Base-by-base conservation (phyloP, 257 asterid species). In the Fraxinus americana region DNA sequence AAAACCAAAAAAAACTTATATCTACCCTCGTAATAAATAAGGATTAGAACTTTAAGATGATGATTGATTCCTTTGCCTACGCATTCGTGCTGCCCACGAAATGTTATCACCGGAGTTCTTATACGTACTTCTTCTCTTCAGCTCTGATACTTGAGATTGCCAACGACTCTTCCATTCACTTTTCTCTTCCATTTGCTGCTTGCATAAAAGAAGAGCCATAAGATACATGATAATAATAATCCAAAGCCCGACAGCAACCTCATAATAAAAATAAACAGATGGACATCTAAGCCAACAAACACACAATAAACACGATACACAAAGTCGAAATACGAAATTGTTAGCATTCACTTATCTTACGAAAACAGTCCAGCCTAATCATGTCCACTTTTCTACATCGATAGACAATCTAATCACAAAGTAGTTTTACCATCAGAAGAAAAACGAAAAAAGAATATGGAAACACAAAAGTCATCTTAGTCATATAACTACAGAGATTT, bases 71-170 rank as follows among this genome's bases (percentile, higher is more conserved):
- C 89, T 89, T 85, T 84, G 91, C 85, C 83, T 77, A 29, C 97
- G 94, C 84, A 94, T 82, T 74, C 88, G 83, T 10, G 94, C 97
- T 0, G 87, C 97, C 97, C 98, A 94, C 1, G 98, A 94, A 87
- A 79, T 88, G 67, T 74, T 74, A 41, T 78, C 88, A 3, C 57
- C 75, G 0, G 82, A 59, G 48, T 88, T 89, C 83, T 87, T 92
- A 16, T 82, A 52, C 85, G 14, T 38, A 65, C 95, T 89, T 85
- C 93, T 87, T 79, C 82, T 83, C 83, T 89, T 88, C 19, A 94
- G 87, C 80, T 81, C 97, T 2, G 94, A 87, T 43, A 94, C 77
- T 75, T 92, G 98, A 21, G 87, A 78, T 83, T 92, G 89, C 97
- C 97, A 92, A 8, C 84, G 84, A 82, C 48, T 78, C 79, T 86